Evolutionary conservation across 2,329 filamentous ascomycete genomes (phyloP), one percentile per base, ranked within the genome.

Genomic region (Venturia oleaginea): DNA sequence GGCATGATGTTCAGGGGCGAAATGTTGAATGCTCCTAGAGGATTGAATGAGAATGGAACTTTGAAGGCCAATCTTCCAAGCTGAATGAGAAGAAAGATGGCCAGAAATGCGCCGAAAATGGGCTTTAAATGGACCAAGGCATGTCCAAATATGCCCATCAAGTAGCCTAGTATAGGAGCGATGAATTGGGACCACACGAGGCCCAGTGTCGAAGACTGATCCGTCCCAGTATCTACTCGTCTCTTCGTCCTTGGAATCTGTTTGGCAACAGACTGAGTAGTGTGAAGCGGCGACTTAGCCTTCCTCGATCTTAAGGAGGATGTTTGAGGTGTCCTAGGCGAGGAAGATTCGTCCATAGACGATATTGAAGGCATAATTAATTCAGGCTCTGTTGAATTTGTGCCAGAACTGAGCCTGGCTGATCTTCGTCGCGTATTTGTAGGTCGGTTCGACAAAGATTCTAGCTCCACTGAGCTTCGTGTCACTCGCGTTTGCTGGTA

Each of bases 81-180:
- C 22, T 59, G 51, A 51, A 64, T 40, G 4, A 64, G 32, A 42
- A 59, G 22, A 40, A 55, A 37, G 19, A 64, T 37, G 3, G 62
- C 62, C 19, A 64, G 32, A 27, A 64, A 38, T 24, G 51, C 46
- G 30, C 43, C 51, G 32, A 64, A 57, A 13, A 55, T 24, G 4
- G 62, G 62, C 34, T 64, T 55, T 24, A 64, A 38, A n/a, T 64
- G 46, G 6, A 55, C 27, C 62, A 64, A n/a, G 34, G 51, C 51
- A 30, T 55, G 51, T 8, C 62, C 62, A 24, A 59, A 19, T 22
- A 64, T 51, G 1, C 46, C 62, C 24, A 64, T 10, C 24, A 59
- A 27, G 22, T 57, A 64, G 5, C 46, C 22, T 13, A 64, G 10
- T 7, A 51, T 22, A 24, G 46, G 62, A 17, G 38, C n/a, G 27